Evolutionary conservation across 495 filamentous ascomycete genomes (phyloP), one percentile per base, ranked within the genome.

Genomic region (Choiromyces venosus): DNA sequence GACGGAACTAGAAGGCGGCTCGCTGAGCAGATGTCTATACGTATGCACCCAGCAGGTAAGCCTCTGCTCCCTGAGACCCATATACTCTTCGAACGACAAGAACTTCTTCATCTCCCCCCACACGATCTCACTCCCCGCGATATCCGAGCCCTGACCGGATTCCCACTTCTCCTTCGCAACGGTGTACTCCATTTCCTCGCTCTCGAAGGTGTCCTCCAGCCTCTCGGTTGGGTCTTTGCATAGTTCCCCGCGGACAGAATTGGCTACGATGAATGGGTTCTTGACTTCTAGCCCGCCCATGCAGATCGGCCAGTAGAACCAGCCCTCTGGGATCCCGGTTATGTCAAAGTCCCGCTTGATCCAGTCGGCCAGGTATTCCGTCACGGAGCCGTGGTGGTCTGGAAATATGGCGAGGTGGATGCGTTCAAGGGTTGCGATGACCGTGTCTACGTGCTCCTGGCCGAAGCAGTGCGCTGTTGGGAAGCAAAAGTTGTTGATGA

Each of bases 401-500:
- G 79, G 52, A 78, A 79, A 81, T 89, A 91, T 1, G 88, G 82
- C 38, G 80, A 83, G 61, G 65, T 92, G 89, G 46, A 92, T 90
- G 19, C 86, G 84, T 38, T 84, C 82, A 64, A 90, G 86, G 0
- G 89, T 89, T 5, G 82, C 81, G 66, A 91, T 84, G 56, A 89
- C 87, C 83, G 87, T 86, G 71, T 91, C 87, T 42, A 91, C 87
- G 75, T 91, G 90, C 37, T 83, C 81, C 64, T 84, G 83, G 0
- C 90, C 90, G 72, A 90, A 90, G 76, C 88, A 90, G 71, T 89
- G 85, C 1, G 89, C 88, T 6, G 77, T 67, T 12, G 88, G 85
- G 73, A 86, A 86, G 9, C 87, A 89, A 70, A 92, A 92, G 73
- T 91, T 91, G 75, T 86, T 86, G 67, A 83, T 85, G 79, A 92